Percentiles rank a stretch among this genome's conserved stretches.
Evolutionary conservation across 1,284 basidiomycete species (phyloP).

Genomic region (Ustilago curta): DNA sequence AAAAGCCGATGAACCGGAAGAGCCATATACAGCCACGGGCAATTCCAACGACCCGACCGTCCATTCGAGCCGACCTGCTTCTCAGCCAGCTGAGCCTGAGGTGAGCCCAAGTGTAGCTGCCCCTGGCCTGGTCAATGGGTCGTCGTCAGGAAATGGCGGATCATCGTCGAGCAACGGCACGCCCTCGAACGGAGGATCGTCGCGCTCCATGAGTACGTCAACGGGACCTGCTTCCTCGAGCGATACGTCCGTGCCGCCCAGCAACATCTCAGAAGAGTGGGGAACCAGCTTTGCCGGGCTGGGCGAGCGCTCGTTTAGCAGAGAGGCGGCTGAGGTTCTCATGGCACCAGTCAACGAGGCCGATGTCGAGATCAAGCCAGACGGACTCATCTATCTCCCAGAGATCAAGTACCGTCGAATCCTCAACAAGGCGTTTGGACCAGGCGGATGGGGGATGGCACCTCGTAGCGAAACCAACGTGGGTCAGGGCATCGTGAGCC

Average conservation of each 20-base stretch:
- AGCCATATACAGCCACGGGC: slow-evolving; percentile 45
- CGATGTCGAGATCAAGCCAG: slow-evolving; percentile 95
- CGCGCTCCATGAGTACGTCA: slow-evolving; percentile 1
- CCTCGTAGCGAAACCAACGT: slow-evolving; percentile 88
- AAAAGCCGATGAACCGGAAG: slow-evolving; percentile 21
- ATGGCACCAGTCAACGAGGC: slow-evolving; percentile 79
- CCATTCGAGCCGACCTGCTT: slow-evolving; percentile 52
- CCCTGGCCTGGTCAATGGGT: slow-evolving; percentile 33
- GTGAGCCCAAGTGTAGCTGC: slow-evolving; percentile 50
- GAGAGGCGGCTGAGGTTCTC: slow-evolving; percentile 80
- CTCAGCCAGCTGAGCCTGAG: slow-evolving; percentile 39
- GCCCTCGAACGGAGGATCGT: slow-evolving; percentile 11
- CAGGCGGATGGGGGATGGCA: slow-evolving; percentile 96
- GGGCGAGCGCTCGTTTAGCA: slow-evolving; percentile 81
- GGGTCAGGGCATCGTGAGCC: slow-evolving; percentile 82
- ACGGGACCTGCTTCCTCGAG: not conserved
- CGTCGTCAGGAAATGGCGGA: slow-evolving; percentile 10
- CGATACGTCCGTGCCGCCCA: slow-evolving; percentile 14
- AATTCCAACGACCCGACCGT: slow-evolving; percentile 55
- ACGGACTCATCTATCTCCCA: slow-evolving; percentile 93
- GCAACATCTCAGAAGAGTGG: slow-evolving; percentile 75
- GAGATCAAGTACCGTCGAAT: slow-evolving; percentile 98
- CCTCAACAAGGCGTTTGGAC: slow-evolving; percentile 92
- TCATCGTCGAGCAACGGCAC: slow-evolving; percentile 8
- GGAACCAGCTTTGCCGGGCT: slow-evolving; percentile 87